Conservation (phyloP, 2,329 filamentous ascomycete species). For the Scleromitrula shiraiana region DNA sequence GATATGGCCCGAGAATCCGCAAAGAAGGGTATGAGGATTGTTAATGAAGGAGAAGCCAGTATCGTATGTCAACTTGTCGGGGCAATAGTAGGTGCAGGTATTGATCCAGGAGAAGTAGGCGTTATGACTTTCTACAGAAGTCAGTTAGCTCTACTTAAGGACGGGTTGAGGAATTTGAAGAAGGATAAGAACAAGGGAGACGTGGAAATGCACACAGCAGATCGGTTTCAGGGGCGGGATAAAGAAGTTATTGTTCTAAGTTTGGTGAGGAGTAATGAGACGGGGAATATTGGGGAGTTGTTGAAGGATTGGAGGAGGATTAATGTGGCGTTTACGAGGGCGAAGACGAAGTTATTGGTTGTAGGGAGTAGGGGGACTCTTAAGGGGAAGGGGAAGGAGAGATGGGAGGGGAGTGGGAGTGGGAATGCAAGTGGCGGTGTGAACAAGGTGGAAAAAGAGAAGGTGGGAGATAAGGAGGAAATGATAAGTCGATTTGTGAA, state of each 20-base stretch:
- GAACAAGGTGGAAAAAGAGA: slow-evolving; percentile 57
- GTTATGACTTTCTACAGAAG: slow-evolving; percentile 96
- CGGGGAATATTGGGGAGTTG: slow-evolving; percentile 77
- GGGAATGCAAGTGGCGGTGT: too few relatives aligned
- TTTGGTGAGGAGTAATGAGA: slow-evolving; percentile 80
- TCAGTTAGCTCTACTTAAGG: slow-evolving; percentile 76
- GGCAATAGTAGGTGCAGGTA: slow-evolving; percentile 65
- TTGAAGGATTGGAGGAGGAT: slow-evolving; percentile 87
- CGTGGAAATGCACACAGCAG: slow-evolving; percentile 93
- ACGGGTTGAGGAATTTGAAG: slow-evolving; percentile 51
- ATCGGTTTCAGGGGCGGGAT: slow-evolving; percentile 93
- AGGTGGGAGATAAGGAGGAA: slow-evolving; percentile 50
- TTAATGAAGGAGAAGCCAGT: slow-evolving; percentile 76
- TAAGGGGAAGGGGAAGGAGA: slow-evolving; percentile 48
- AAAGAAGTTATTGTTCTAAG: slow-evolving; percentile 87
- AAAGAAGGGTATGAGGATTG: slow-evolving; percentile 76
- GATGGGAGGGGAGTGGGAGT: too few relatives aligned
- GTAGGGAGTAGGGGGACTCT: slow-evolving; percentile 77
- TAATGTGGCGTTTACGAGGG: slow-evolving; percentile 91
- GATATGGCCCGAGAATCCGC: slow-evolving; percentile 59
- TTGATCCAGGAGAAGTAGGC: slow-evolving; percentile 70
- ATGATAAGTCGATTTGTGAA: slow-evolving; percentile 69
- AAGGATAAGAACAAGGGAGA: slow-evolving; percentile 38
- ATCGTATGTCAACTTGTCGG: slow-evolving; percentile 76
- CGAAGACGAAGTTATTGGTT: slow-evolving; percentile 84